Percentiles rank a stretch among this genome's conserved stretches.
These are phyloP conservation scores for Blastobotrys apis DNA, from an alignment of 1,139 yeast genomes.

Conservation along the genomic window DNA sequence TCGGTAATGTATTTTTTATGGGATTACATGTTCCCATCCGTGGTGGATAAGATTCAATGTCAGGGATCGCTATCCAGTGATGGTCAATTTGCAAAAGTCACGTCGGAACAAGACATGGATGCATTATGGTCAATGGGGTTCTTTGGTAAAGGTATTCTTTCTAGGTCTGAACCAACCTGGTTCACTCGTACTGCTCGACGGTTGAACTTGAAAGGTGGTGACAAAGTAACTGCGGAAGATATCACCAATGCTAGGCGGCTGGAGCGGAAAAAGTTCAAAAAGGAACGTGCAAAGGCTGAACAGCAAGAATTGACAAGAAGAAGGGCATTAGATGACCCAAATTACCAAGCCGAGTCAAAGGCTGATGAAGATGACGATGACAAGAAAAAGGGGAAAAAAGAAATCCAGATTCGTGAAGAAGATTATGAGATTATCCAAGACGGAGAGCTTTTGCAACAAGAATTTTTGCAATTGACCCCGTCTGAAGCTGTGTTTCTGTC, in stretches of 20 bases:
- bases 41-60: constrained; percentile 30
- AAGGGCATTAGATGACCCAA: constrained; percentile 21
- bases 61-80: constrained; percentile 37
- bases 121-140: constrained; percentile 81
- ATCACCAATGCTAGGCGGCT: constrained; percentile 68
- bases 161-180: constrained; percentile 95
- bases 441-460: constrained; percentile 46
- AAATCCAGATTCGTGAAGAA: constrained; percentile 18
- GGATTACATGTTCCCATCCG: constrained; percentile 29
- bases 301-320: constrained; percentile 31
- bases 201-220: constrained; percentile 40
- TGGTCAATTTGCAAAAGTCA: constrained; percentile 40
- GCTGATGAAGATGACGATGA: constrained; percentile 13
- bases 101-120: constrained; percentile 46
- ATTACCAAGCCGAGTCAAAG: constrained; percentile 9
- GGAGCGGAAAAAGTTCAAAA: constrained; percentile 69
- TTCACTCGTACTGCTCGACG: constrained; percentile 56
- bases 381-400: constrained; percentile 16
- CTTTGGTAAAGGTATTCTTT: constrained; percentile 86
- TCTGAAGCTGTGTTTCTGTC: constrained; percentile 69
- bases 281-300: constrained; percentile 42
- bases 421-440: constrained; percentile 36
- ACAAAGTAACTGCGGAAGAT: constrained; percentile 54
- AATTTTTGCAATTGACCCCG: constrained; percentile 68
- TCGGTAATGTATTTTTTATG: constrained; percentile 34